Base-by-base conservation (phyloP, 768 basidiomycete species). In the Boletus bicolor region DNA sequence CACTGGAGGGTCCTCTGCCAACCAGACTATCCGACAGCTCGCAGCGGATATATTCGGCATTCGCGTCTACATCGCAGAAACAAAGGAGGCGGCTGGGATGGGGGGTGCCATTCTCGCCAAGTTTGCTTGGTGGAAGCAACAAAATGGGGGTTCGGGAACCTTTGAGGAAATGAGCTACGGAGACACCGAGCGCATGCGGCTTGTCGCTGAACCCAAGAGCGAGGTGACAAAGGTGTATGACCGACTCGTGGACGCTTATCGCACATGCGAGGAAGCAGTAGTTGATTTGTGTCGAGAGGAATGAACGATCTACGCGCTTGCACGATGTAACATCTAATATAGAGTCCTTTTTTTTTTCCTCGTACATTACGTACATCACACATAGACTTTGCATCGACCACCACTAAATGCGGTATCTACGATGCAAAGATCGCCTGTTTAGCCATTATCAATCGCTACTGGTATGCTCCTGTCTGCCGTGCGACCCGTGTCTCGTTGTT, bases 331-430 rank as follows among this genome's bases (percentile, higher is more conserved):
- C 17, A 32, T 46, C n/a, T 11, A 24, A 24, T 0, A 46, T 46
- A 32, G 30, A 32, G 45, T 37, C 9, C 4, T 5, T 32, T 32
- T 32, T 10, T 32, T 32, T 10, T 10, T 9, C 32, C 32, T 32
- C 7, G 28, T 30, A 30, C 28, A 28, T 36, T 49, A 49, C 48
- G 11, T 49, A 37, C 7, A 30, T 7, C 28, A 10, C 24, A 7
- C 24, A 17, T 26, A 26, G 8, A 36, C 34, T 15, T 35, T 14
- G 8, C 35, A 5, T 30, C 7, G 28, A 30, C 28, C 7, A 4
- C 15, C 7, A 15, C 59, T 62, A 58, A 56, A 63, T 53, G 61
- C 62, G 58, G 61, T 51, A 50, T 61, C 58, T 39, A 60, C 5
- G 19, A 62, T 63, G 60, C 61, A 47, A 15, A 53, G 44, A 41